phyloP scores from a whole-genome alignment of 2,329 filamentous ascomycete genomes.

The Blumeria graminis region DNA sequence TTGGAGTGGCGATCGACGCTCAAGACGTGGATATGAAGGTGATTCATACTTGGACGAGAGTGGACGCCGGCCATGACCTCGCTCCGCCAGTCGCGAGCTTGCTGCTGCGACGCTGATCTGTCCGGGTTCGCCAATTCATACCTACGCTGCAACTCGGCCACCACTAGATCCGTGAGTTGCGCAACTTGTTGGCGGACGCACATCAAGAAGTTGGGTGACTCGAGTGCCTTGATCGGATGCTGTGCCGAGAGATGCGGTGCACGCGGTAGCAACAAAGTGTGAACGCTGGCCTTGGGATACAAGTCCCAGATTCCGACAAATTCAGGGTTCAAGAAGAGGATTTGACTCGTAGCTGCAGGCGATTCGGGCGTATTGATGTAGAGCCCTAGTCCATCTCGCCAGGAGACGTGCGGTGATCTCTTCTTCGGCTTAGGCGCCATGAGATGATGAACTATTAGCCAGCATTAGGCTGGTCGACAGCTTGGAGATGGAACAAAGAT shows the following conservation, averaged over 20 bases:
- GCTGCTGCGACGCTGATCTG: slow-evolving; percentile 39
- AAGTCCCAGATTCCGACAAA: slow-evolving; percentile 61
- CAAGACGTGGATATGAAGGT: slow-evolving; percentile 75
- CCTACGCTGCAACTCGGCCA: slow-evolving; percentile 45
- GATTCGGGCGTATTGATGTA: slow-evolving; percentile 41
- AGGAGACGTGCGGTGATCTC: slow-evolving; percentile 10
- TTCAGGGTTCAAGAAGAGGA: slow-evolving; percentile 41
- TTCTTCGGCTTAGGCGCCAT: no score
- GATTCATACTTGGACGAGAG: slow-evolving; percentile 72
- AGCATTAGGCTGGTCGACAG: no score
- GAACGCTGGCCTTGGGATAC: slow-evolving; percentile 67
- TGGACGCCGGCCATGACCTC: slow-evolving; percentile 65
- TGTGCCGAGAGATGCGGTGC: slow-evolving; percentile 28
- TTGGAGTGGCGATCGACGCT: slow-evolving; percentile 55
- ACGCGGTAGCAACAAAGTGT: slow-evolving; percentile 72
- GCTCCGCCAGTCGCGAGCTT: slow-evolving; percentile 51
- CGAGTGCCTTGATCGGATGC: slow-evolving; percentile 60
- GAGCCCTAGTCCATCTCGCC: slow-evolving; percentile 35
- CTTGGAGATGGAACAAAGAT: no score
- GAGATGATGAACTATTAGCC: no score
- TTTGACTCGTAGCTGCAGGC: slow-evolving; percentile 26
- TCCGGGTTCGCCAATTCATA: slow-evolving; percentile 38
- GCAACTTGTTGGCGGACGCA: slow-evolving; percentile 34
- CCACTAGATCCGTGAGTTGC: slow-evolving; percentile 40
- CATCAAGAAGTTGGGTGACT: slow-evolving; percentile 37